Evolutionary conservation across 257 asterid genomes (phyloP).

Genomic region (Avicennia marina): DNA sequence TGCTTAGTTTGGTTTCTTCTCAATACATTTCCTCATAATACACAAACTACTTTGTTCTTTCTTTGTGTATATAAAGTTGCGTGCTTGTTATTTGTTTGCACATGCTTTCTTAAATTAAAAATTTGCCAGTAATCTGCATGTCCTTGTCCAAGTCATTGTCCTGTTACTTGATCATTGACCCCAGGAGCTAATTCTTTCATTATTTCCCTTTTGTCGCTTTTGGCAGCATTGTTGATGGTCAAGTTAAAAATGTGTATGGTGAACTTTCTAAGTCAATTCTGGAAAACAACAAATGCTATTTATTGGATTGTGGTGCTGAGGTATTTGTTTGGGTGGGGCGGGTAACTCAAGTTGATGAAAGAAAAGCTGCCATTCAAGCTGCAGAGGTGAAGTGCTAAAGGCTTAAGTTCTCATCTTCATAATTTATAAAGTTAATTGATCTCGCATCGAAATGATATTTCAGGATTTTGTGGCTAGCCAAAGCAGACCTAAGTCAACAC

Average conservation of each 20-base stretch:
- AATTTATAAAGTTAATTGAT: constrained; percentile 1
- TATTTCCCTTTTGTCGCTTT: not conserved
- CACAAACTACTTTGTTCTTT: no score
- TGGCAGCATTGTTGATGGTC: constrained; percentile 72
- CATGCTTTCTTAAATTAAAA: no score
- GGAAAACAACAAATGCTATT: constrained; percentile 87
- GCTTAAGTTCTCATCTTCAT: constrained; percentile 6
- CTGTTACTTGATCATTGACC: not conserved
- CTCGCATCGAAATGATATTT: constrained; percentile 22
- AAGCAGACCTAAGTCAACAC: constrained; percentile 88
- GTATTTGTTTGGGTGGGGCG: constrained; percentile 99
- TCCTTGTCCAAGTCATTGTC: not conserved
- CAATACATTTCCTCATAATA: no score
- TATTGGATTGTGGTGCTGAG: constrained; percentile 95
- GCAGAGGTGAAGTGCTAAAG: constrained; percentile 60
- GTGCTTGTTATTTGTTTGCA: no score
- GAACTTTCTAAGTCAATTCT: constrained; percentile 81
- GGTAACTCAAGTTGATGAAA: constrained; percentile 92
- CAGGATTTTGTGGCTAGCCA: constrained; percentile 86
- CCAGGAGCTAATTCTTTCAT: no score
- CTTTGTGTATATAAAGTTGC: no score
- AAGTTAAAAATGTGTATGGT: constrained; percentile 59
- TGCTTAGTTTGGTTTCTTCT: no score
- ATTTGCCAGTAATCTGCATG: no score
- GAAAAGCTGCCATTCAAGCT: constrained; percentile 81